A percentile compares a stretch with the other conserved stretches of the same genome.
phyloP scores from a whole-genome alignment of 2,329 filamentous ascomycete species.

The Macrophomina tecta region DNA sequence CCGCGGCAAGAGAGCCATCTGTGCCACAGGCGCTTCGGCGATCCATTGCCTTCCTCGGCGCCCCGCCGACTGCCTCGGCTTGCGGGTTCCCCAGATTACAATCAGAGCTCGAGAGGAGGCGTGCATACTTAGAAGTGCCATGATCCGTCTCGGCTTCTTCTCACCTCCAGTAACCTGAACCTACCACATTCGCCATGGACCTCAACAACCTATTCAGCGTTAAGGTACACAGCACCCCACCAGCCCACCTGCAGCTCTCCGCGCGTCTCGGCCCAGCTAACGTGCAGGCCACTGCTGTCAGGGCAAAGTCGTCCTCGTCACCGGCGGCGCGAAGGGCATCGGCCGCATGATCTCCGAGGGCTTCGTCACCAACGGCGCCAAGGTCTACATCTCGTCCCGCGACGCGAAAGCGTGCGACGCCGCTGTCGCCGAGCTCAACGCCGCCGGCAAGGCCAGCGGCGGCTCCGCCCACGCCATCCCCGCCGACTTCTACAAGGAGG shows the following conservation, averaged over 20 bases:
- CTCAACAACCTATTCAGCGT: slow-evolving; percentile 44
- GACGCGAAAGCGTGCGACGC: slow-evolving; percentile 67
- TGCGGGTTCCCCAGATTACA: slow-evolving; percentile 26
- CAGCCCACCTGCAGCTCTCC: background rate
- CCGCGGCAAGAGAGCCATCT: background rate
- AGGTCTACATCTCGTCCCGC: slow-evolving; percentile 72
- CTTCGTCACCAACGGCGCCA: slow-evolving; percentile 68
- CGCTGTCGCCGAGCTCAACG: slow-evolving; percentile 63
- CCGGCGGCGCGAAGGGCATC: slow-evolving; percentile 62
- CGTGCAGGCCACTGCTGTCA: slow-evolving; percentile 25
- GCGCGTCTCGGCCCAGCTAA: background rate
- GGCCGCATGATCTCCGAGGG: slow-evolving; percentile 72
- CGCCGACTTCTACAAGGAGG: slow-evolving; percentile 68
- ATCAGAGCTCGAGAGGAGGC: background rate
- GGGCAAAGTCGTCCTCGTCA: slow-evolving; percentile 55
- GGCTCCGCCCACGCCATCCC: slow-evolving; percentile 65
- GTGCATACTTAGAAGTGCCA: background rate
- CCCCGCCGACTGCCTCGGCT: slow-evolving; percentile 20
- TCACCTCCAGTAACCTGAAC: background rate
- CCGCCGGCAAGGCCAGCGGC: slow-evolving; percentile 51
- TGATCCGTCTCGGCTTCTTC: background rate
- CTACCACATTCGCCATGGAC: slow-evolving; percentile 39
- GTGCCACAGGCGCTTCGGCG: background rate
- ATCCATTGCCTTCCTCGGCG: background rate
- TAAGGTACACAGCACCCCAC: slow-evolving; percentile 34